Conservation (phyloP, 352 stramenopile species). For the Thraustochytrium sp. region DNA sequence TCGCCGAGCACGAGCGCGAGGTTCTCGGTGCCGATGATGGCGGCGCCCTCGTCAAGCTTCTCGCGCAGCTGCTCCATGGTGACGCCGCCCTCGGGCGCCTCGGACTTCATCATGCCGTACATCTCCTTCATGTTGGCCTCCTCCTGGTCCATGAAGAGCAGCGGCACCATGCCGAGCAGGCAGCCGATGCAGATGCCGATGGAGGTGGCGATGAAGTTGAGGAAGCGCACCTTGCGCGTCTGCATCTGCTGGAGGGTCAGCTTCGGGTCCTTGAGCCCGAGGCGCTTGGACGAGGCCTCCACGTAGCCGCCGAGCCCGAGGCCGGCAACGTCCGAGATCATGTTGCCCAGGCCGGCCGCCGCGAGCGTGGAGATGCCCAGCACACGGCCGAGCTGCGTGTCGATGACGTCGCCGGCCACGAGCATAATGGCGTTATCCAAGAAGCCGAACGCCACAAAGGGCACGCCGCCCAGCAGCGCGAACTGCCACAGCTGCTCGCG, state of each 20-base stretch:
- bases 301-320: slow-evolving; percentile 66
- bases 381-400: slow-evolving; percentile 61
- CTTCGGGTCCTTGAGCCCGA: slow-evolving; percentile 61
- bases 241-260: slow-evolving; percentile 63
- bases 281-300: slow-evolving; percentile 63
- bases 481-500: slow-evolving; percentile 45
- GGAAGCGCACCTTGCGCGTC: background rate
- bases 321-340: slow-evolving; percentile 56
- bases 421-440: slow-evolving; percentile 95
- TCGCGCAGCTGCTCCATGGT: slow-evolving; percentile 1
- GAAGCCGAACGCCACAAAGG: slow-evolving; percentile 94
- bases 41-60: background rate
- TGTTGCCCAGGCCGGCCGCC: slow-evolving; percentile 72
- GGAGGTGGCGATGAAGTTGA: slow-evolving; percentile 37
- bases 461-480: slow-evolving; percentile 62
- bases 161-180: slow-evolving; percentile 76
- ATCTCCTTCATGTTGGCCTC: slow-evolving; percentile 40
- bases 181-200: slow-evolving; percentile 77
- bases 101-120: slow-evolving; percentile 10
- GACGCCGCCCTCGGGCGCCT: background rate
- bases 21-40: background rate
- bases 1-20: background rate
- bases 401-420: slow-evolving; percentile 73
- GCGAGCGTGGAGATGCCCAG: slow-evolving; percentile 78
- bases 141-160: slow-evolving; percentile 60